These are phyloP conservation scores for Guyanaporus albipodus DNA, from an alignment of 768 basidiomycete genomes.

Conservation along the genomic window DNA sequence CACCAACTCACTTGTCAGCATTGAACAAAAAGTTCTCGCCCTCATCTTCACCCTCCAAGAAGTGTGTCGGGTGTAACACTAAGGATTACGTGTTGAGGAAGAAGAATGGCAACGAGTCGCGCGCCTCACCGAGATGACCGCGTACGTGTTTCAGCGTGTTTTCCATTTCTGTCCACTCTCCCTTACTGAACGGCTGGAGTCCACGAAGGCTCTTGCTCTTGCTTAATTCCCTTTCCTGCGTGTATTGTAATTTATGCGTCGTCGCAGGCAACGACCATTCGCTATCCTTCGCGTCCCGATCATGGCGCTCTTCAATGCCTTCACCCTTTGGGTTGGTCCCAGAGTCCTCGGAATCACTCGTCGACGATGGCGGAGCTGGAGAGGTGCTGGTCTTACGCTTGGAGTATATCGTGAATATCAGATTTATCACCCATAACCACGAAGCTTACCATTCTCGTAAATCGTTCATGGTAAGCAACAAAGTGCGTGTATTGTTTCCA, in stretches of 20 bases:
- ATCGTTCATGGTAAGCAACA: conserved; percentile 65
- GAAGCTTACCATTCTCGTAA: conserved; percentile 59
- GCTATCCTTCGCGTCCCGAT: conserved; percentile 20
- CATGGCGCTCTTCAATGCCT: conserved; percentile 16
- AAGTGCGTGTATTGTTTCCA: conserved; percentile 97
- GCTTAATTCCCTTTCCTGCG: conserved; percentile 36
- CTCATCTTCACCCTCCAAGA: conserved; percentile 90
- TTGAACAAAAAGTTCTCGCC: conserved; percentile 94
- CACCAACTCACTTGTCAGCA: conserved; percentile 60
- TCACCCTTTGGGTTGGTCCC: conserved; percentile 10
- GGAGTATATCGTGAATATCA: conserved; percentile 3
- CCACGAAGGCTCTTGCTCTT: conserved; percentile 42
- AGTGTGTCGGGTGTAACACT: conserved; percentile 84
- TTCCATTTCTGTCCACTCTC: conserved; percentile 91
- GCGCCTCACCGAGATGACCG: conserved; percentile 77
- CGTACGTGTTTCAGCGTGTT: conserved; percentile 65
- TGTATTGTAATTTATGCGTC: conserved; percentile 19
- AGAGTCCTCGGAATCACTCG: conserved; percentile 48
- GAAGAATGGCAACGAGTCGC: neutral
- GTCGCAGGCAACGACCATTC: conserved; percentile 14
- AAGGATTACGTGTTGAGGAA: neutral
- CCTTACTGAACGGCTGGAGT: conserved; percentile 71
- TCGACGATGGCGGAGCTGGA: conserved; percentile 45
- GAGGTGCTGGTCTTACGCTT: conserved; percentile 42
- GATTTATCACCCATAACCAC: neutral